A percentile compares a stretch with the other conserved stretches of the same genome.
Evolutionary conservation across 2,329 filamentous ascomycete genomes (phyloP).

Genomic region (Fragosphaeria purpurea): DNA sequence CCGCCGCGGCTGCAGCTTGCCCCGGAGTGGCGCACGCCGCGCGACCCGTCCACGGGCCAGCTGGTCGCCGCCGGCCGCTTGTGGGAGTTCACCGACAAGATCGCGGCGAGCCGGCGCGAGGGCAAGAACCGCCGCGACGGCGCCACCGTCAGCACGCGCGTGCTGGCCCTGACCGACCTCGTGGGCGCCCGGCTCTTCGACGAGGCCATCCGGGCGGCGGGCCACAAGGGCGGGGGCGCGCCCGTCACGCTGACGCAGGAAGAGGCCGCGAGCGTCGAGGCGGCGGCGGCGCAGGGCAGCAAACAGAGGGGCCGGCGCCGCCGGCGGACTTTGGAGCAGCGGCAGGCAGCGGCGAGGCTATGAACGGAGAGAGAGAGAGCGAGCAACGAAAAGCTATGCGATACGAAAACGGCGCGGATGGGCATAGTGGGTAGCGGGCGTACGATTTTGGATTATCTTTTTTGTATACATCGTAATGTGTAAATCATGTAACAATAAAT

Average conservation of each 20-base stretch:
- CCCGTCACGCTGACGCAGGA: constrained; percentile 39
- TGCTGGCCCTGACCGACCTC: constrained; percentile 65
- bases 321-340: not conserved
- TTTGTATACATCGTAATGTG: too few species aligned
- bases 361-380: too few species aligned
- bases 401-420: too few species aligned
- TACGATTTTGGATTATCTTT: too few species aligned
- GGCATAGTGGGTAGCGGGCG: too few species aligned
- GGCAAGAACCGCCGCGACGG: constrained; percentile 96
- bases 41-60: constrained; percentile 49
- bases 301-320: not conserved
- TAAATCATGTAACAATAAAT: too few species aligned
- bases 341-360: not conserved
- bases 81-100: constrained; percentile 87
- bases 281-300: constrained; percentile 35
- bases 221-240: constrained; percentile 18
- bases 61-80: constrained; percentile 64
- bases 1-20: constrained; percentile 57
- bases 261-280: constrained; percentile 34
- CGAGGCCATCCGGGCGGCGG: constrained; percentile 33
- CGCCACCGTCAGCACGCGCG: constrained; percentile 73
- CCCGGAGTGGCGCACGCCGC: constrained; percentile 61
- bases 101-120: constrained; percentile 72
- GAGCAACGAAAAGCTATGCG: too few species aligned
- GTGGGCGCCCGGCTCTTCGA: constrained; percentile 63